Evolutionary conservation across 2,329 filamentous ascomycete genomes (phyloP).

Genomic region (Cladosporium sp.): DNA sequence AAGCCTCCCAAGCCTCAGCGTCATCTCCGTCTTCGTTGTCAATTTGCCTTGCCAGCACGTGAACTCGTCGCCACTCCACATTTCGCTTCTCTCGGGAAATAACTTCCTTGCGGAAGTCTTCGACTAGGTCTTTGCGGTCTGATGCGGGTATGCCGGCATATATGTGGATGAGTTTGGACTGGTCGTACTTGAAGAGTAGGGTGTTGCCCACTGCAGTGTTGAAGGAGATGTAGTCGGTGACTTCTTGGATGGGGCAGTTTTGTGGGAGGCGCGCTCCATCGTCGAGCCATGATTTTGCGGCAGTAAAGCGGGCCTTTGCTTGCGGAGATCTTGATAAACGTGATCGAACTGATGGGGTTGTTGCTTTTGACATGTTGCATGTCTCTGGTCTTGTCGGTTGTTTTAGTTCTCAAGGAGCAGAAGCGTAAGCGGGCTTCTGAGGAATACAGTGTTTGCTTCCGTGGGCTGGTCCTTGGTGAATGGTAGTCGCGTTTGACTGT

Average conservation of each 20-base stretch:
- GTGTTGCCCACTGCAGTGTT: background rate
- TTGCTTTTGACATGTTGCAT: background rate
- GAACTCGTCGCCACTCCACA: background rate
- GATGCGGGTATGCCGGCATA: background rate
- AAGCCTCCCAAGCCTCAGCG: background rate
- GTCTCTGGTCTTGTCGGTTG: background rate
- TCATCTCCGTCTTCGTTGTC: background rate
- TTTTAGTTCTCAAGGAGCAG: too few relatives aligned
- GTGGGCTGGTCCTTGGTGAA: background rate
- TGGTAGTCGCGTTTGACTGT: background rate
- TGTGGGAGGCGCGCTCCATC: background rate
- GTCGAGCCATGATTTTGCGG: background rate
- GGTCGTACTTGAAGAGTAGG: constrained; percentile 4
- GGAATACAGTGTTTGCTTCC: background rate
- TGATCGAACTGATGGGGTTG: background rate
- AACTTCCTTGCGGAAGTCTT: background rate
- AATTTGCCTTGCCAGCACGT: background rate
- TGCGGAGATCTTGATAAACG: background rate
- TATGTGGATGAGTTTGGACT: background rate
- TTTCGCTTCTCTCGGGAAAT: background rate
- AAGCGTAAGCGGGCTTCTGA: too few relatives aligned
- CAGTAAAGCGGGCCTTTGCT: background rate
- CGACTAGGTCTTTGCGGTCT: background rate
- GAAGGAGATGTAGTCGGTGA: background rate
- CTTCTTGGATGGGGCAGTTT: background rate